Conservation (phyloP, 164 flowering plant genomes). For the Euptelea pleiosperma region DNA sequence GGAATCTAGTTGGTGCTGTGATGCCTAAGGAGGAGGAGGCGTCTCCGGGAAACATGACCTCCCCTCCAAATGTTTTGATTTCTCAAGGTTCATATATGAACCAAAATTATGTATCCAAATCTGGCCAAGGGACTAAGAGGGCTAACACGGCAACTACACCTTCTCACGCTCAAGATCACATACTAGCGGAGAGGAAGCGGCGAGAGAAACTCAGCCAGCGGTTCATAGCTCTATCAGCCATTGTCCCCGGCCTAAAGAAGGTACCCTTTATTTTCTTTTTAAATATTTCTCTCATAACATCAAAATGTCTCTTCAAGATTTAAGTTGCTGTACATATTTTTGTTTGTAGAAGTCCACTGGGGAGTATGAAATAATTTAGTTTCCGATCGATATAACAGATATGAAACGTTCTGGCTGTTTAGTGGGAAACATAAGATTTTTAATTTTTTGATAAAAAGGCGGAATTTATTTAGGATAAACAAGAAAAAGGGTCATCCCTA, state of each 20-base stretch:
- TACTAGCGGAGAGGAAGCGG: conserved; percentile 72
- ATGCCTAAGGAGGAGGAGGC: conserved; percentile 49
- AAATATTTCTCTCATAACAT: neutral
- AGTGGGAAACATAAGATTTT: too few species aligned
- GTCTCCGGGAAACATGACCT: conserved; percentile 17
- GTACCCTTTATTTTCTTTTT: conserved; percentile 25
- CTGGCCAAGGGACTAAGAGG: conserved; percentile 38
- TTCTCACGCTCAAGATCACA: conserved; percentile 53
- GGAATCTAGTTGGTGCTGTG: conserved; percentile 24
- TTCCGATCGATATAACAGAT: too few species aligned
- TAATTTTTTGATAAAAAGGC: too few species aligned
- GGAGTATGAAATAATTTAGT: too few species aligned
- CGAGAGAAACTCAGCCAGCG: conserved; percentile 75
- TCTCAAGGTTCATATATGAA: conserved; percentile 31
- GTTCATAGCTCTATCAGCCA: conserved; percentile 69
- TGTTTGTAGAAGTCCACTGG: too few species aligned
- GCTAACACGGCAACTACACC: conserved; percentile 17
- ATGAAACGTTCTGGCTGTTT: too few species aligned
- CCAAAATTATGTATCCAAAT: conserved; percentile 30
- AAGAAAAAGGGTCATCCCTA: too few species aligned
- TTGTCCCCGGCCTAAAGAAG: conserved; percentile 81
- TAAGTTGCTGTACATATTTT: too few species aligned
- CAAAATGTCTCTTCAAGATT: neutral
- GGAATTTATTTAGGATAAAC: too few species aligned
- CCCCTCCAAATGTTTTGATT: conserved; percentile 27